A percentile compares a stretch with the other conserved stretches of the same genome.
These are phyloP conservation scores for Tolypocladium endophyticum DNA, from an alignment of 2,329 filamentous ascomycete genomes.

Conservation along the genomic window DNA sequence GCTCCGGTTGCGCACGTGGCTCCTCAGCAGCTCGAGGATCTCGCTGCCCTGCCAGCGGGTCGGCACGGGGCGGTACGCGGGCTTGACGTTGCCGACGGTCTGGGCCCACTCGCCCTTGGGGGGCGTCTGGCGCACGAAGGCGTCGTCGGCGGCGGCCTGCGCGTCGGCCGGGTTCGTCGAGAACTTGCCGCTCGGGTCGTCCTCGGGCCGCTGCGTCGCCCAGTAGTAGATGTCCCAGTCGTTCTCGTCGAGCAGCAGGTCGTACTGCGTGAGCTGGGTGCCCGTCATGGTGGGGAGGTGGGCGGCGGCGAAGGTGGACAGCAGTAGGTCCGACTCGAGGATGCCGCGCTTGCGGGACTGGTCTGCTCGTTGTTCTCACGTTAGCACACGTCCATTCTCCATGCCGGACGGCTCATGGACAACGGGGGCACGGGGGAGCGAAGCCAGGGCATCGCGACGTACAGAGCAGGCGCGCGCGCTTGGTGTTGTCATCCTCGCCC, in stretches of 20 bases:
- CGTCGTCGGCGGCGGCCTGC: slow-evolving; percentile 12
- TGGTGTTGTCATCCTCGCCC: slow-evolving; percentile 77
- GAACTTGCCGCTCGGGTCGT: slow-evolving; percentile 31
- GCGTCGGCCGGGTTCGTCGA: slow-evolving; percentile 23
- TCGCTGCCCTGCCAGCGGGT: slow-evolving; percentile 74
- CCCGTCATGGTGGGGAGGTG: slow-evolving; percentile 66
- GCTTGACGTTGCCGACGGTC: slow-evolving; percentile 88
- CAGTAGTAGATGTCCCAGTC: slow-evolving; percentile 99
- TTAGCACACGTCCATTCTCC: not conserved
- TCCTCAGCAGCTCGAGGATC: slow-evolving; percentile 63
- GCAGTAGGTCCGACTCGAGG: slow-evolving; percentile 88
- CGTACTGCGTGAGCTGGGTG: slow-evolving; percentile 71
- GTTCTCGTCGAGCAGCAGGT: slow-evolving; percentile 93
- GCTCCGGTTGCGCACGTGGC: slow-evolving; percentile 62
- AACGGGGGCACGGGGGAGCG: not conserved
- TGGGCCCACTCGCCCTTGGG: slow-evolving; percentile 81
- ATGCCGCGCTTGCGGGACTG: slow-evolving; percentile 95
- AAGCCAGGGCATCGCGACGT: slow-evolving; percentile 22
- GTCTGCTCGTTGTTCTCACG: slow-evolving; percentile 41
- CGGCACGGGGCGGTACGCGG: slow-evolving; percentile 85
- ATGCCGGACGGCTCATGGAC: too few relatives aligned
- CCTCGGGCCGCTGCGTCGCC: slow-evolving; percentile 69
- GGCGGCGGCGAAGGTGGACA: slow-evolving; percentile 84
- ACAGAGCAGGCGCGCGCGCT: slow-evolving; percentile 73
- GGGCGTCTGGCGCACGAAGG: slow-evolving; percentile 22